Conservation (phyloP, 2,329 filamentous ascomycete genomes). For the Aspergillus proliferans region DNA sequence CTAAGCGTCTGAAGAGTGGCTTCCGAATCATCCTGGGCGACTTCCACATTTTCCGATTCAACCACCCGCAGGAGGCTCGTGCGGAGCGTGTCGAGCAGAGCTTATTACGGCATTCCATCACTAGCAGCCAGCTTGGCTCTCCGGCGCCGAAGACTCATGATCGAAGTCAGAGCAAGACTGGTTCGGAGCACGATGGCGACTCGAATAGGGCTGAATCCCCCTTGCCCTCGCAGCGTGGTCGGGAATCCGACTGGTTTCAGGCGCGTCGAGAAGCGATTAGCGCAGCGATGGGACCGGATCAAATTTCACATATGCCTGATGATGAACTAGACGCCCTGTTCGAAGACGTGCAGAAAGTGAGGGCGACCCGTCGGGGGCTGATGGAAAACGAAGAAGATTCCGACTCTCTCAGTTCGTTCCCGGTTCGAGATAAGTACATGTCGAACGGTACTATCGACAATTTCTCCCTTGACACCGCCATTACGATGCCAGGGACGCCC, state of each 20-base stretch:
- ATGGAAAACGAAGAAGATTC: conserved; percentile 65
- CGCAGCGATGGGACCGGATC: conserved; percentile 81
- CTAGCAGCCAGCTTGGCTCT: conserved; percentile 57
- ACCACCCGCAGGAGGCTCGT: conserved; percentile 90
- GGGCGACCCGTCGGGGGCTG: conserved; percentile 72
- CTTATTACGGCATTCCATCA: conserved; percentile 74
- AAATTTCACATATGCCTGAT: conserved; percentile 82
- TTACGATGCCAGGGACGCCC: conserved; percentile 93
- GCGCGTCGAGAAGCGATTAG: conserved; percentile 88
- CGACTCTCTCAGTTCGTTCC: conserved; percentile 83
- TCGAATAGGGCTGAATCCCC: conserved; percentile 77
- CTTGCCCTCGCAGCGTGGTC: conserved; percentile 57
- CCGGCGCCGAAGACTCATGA: conserved; percentile 68
- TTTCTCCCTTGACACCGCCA: conserved; percentile 85
- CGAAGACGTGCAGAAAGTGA: conserved; percentile 83
- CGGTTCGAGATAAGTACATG: conserved; percentile 87
- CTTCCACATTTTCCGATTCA: conserved; percentile 98
- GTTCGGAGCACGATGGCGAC: conserved; percentile 67
- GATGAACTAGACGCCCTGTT: conserved; percentile 91
- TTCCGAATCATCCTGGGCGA: conserved; percentile 94
- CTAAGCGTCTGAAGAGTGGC: conserved; percentile 79
- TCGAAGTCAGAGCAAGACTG: conserved; percentile 68
- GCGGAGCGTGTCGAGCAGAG: conserved; percentile 87
- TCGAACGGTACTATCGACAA: conserved; percentile 93
- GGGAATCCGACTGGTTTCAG: conserved; percentile 92